These are phyloP conservation scores for Drechslerella dactyloides DNA, from an alignment of 2,329 filamentous ascomycete genomes.

Conservation along the genomic window DNA sequence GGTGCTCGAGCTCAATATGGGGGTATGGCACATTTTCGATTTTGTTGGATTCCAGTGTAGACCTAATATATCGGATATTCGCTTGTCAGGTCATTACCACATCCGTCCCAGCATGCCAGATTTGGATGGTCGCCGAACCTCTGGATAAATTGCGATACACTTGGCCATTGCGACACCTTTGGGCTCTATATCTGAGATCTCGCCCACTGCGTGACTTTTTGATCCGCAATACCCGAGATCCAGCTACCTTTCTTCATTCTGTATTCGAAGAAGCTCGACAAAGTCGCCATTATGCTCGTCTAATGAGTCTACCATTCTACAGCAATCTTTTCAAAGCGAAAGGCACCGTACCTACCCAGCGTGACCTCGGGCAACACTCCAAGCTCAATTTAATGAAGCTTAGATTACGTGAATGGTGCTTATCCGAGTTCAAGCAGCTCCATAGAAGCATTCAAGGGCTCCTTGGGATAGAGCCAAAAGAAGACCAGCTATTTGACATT, in stretches of 20 bases:
- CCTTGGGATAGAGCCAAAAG: not conserved
- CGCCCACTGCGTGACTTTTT: not conserved
- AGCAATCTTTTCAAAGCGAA: not conserved
- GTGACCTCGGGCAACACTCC: not conserved
- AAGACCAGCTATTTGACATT: not conserved
- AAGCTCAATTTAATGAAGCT: not conserved
- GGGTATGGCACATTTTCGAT: constrained; percentile 22
- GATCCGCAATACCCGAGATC: not conserved
- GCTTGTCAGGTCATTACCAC: constrained; percentile 32
- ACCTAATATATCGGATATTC: too few relatives aligned
- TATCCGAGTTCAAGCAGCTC: not conserved
- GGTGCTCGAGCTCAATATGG: constrained; percentile 35
- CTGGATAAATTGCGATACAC: constrained; percentile 16
- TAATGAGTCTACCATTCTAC: constrained; percentile 1
- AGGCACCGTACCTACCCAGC: not conserved
- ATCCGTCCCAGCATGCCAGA: constrained; percentile 19
- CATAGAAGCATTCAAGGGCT: not conserved
- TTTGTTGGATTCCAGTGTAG: too few relatives aligned
- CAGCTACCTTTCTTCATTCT: not conserved
- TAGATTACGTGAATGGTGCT: constrained; percentile 1
- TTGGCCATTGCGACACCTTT: constrained; percentile 16
- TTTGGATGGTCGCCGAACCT: constrained; percentile 17
- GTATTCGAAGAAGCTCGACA: not conserved
- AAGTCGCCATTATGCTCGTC: not conserved
- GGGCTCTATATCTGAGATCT: not conserved